Evolutionary conservation across 2,329 filamentous ascomycete species (phyloP).

Genomic region (Alternaria gaisen): DNA sequence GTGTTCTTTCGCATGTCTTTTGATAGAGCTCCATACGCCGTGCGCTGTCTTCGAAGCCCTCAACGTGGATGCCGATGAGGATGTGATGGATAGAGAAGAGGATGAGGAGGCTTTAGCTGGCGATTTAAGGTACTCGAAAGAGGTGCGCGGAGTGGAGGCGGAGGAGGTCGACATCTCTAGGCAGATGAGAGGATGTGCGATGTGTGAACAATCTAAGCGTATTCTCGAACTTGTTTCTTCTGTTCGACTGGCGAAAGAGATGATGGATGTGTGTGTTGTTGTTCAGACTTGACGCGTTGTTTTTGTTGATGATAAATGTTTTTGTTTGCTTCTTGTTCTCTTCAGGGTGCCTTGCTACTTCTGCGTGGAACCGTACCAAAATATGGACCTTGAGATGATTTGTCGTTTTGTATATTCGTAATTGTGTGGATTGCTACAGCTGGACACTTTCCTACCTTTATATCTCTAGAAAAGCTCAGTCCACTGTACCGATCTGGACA

Average conservation of each 20-base stretch:
- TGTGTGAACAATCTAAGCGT: background rate
- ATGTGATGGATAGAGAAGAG: constrained; percentile 5
- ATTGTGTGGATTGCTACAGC: background rate
- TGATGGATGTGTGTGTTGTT: no score
- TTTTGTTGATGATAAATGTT: background rate
- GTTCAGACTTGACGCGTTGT: background rate
- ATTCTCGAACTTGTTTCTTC: background rate
- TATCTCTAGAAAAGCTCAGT: background rate
- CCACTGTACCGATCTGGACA: background rate
- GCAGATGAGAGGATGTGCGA: background rate
- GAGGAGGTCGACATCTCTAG: constrained; percentile 21
- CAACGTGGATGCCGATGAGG: constrained; percentile 2
- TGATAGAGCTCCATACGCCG: constrained; percentile 27
- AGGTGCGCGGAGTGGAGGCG: constrained; percentile 29
- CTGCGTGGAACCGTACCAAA: background rate
- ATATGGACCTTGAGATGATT: background rate
- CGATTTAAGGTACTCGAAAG: constrained; percentile 26
- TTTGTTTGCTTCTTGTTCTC: background rate
- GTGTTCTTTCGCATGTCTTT: constrained; percentile 31
- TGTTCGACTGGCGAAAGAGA: background rate
- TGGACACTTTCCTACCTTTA: constrained; percentile 1
- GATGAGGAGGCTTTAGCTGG: constrained; percentile 6
- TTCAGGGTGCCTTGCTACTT: background rate
- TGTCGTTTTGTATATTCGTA: background rate
- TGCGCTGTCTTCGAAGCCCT: constrained; percentile 13